Base-by-base conservation (phyloP, 352 stramenopile species). In the Phytopythium vexans region DNA sequence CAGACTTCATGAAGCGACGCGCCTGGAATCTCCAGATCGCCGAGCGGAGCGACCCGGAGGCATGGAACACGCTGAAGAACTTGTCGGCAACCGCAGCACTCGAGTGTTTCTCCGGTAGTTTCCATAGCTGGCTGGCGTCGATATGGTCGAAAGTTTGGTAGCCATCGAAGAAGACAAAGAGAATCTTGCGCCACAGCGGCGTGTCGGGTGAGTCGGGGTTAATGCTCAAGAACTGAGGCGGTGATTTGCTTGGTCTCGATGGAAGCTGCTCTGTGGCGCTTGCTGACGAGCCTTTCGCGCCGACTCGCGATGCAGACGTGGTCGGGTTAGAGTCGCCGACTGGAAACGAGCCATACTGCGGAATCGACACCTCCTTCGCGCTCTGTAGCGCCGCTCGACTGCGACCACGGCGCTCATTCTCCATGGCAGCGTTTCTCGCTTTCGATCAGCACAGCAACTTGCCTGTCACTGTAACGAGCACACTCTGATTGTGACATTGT, bases 41-140 rank as follows among this genome's bases (percentile, higher is more conserved):
- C 6, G 40, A 49, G 11, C 66, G 62, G n/a, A 86, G 49, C 15
- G 52, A 52, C 10, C 54, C 52, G n/a, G n/a, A 15, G 6, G 47
- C 15, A 15, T 4, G 6, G 45, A 62, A 70, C 41, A 75, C 51
- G 7, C 67, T 53, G 36, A 58, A 38, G 47, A 65, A 62, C 37
- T 71, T 55, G 16, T 68, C 61, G 2, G 60, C 54, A 40, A 65
- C 66, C 27, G 58, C 60, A 14, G 64, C 56, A 45, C 74, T 82
- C 44, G 61, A 69, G 52, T 68, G 76, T 15, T 62, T 58, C 15
- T 56, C 44, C 41, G 74, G 52, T 31, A 88, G 65, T 21, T 65
- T 60, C 77, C 77, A 88, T 21, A 77, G 66, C 47, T 88, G 70
- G 14, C 67, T 70, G 3, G 56, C 49, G 31, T 77, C 54, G 9